Evolutionary conservation across 371 early-diverging fungal genomes (phyloP), one percentile per base, ranked within the genome.

Genomic region (Mucor saturninus): DNA sequence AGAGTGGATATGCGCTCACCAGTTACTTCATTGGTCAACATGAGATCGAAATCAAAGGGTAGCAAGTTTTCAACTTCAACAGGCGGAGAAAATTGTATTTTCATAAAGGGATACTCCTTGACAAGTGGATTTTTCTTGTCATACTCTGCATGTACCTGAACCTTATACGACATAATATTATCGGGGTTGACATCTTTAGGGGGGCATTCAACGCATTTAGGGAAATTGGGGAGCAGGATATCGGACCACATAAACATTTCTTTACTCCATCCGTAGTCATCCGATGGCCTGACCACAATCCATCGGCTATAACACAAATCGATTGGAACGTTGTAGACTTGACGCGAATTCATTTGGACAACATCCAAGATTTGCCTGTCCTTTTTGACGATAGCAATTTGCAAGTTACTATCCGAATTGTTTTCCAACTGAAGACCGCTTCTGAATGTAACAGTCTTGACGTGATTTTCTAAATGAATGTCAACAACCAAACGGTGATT

Each of bases 1-100:
- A 54, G 35, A 3, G 79, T 71, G 2, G 62, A 51, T 9, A 64
- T 48, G 8, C 66, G 70, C 53, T 83, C 77, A 59, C 84, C 86
- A 4, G 74, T 69, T 4, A 87, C 69, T 53, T 64, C 64, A 26
- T 80, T 70, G 28, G 54, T 49, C 29, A 80, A 21, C 2, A 60
- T 72, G 45, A 87, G 81, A 42, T 84, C 76, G 57, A 93, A 71
- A 53, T 87, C 81, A 68, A 84, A 91, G 0, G 96, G 96, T 31
- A 95, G 73, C n/a, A 91, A 72, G 64, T 95, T 95, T 71, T 94
- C 94, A 5, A 95, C 72, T 67, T 89, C 86, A 59, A 94, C 72
- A 10, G 95, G 94, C 6, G 94, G 82, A 26, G 87, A 71, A 11
- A 95, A 67, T 48, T 81, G 81, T 13, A 93, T 70, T 0, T 81